phyloP scores from a whole-genome alignment of 495 filamentous ascomycete species.

The Cenococcum geophilum region DNA sequence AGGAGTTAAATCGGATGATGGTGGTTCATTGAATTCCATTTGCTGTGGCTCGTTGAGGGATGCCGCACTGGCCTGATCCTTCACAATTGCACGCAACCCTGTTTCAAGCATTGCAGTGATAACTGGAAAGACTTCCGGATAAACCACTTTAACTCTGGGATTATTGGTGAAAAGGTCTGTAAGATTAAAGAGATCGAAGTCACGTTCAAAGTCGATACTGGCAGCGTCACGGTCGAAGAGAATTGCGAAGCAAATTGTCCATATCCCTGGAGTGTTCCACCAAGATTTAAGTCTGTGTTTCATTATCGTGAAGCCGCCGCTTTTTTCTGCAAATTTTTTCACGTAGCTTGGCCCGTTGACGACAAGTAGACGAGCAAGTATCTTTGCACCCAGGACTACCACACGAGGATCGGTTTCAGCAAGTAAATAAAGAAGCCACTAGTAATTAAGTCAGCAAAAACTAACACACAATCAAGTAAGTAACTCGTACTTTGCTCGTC shows the following conservation, averaged over 20 bases:
- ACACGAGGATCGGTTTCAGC: conserved; percentile 81
- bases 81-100: conserved; percentile 62
- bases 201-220: conserved; percentile 62
- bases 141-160: conserved; percentile 54
- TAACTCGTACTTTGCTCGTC: conserved; percentile 75
- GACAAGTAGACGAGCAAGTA: conserved; percentile 78
- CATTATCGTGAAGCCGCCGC: conserved; percentile 80
- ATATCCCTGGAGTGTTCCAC: conserved; percentile 81
- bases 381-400: conserved; percentile 73
- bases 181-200: conserved; percentile 67
- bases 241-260: conserved; percentile 85
- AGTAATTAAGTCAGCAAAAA: conserved; percentile 17
- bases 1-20: not conserved
- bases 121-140: conserved; percentile 72
- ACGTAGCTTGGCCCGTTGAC: conserved; percentile 72
- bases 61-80: conserved; percentile 39
- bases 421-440: conserved; percentile 94
- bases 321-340: conserved; percentile 76
- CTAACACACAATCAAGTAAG: conserved; percentile 3
- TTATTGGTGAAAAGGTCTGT: conserved; percentile 58
- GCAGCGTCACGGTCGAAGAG: conserved; percentile 78
- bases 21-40: conserved; percentile 4
- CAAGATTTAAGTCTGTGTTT: conserved; percentile 72
- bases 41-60: not conserved
- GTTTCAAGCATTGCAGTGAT: conserved; percentile 84